A percentile compares a stretch with the other conserved stretches of the same genome.
phyloP scores from a whole-genome alignment of 805 yeast genomes.

The Saccharomycopsis javanensis region DNA sequence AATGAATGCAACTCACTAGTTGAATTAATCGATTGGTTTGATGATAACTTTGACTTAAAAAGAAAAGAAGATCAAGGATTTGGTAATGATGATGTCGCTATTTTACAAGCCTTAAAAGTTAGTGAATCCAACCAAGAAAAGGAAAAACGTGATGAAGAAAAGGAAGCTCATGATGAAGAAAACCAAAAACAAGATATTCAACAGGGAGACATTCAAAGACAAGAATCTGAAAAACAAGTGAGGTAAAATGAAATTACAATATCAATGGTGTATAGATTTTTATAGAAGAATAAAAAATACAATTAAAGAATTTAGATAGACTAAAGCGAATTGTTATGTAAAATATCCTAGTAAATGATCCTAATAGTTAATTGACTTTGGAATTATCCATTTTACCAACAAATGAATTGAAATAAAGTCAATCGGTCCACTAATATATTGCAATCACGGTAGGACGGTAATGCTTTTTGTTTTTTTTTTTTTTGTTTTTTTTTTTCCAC shows the following conservation, averaged over 20 bases:
- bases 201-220: background rate
- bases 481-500: no score
- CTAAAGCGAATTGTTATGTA: no score
- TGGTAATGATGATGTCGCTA: slow-evolving; percentile 32
- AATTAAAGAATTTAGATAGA: no score
- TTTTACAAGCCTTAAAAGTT: background rate
- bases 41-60: slow-evolving; percentile 51
- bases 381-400: no score
- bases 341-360: no score
- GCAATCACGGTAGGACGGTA: no score
- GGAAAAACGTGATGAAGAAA: no score
- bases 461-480: no score
- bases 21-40: slow-evolving; percentile 78
- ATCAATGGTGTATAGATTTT: background rate
- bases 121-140: background rate
- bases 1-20: slow-evolving; percentile 50
- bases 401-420: no score
- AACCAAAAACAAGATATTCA: background rate
- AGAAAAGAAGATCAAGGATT: slow-evolving; percentile 63
- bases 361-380: no score
- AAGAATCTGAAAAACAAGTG: background rate
- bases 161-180: background rate
- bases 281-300: no score
- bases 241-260: background rate
- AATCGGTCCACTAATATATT: no score